phyloP scores from a whole-genome alignment of 2,329 filamentous ascomycete genomes.

The Fusarium goolgardi region DNA sequence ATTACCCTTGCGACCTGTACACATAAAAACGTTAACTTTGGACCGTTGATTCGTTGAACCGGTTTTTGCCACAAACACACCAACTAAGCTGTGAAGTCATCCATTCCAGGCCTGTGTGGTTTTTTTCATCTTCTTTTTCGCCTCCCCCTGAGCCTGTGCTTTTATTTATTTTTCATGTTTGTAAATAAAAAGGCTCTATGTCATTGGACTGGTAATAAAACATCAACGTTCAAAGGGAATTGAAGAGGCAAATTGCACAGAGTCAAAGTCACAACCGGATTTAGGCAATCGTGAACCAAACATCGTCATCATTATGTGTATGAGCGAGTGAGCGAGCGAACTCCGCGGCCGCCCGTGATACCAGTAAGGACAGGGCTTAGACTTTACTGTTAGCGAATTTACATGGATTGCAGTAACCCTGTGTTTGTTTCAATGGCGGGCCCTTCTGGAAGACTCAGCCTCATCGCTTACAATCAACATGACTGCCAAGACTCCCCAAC shows the following conservation, averaged over 20 bases:
- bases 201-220: not conserved
- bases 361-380: not conserved
- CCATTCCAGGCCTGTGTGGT: constrained; percentile 17
- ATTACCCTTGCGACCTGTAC: no score
- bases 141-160: constrained; percentile 33
- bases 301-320: constrained; percentile 10
- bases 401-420: constrained; percentile 2
- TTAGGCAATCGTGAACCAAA: not conserved
- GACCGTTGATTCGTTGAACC: constrained; percentile 16
- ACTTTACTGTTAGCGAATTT: not conserved
- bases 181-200: not conserved
- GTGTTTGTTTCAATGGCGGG: not conserved
- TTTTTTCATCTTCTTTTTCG: constrained; percentile 29
- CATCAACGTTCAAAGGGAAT: not conserved
- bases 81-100: constrained; percentile 37
- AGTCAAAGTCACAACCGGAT: not conserved
- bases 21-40: not conserved
- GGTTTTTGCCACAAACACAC: constrained; percentile 38
- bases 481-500: constrained; percentile 21
- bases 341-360: constrained; percentile 13
- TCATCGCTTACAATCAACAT: constrained; percentile 16
- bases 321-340: not conserved
- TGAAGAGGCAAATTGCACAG: constrained; percentile 16
- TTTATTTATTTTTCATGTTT: not conserved
- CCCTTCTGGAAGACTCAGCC: constrained; percentile 32